phyloP scores from a whole-genome alignment of 306 rosid genomes.

The Quercus alba region DNA sequence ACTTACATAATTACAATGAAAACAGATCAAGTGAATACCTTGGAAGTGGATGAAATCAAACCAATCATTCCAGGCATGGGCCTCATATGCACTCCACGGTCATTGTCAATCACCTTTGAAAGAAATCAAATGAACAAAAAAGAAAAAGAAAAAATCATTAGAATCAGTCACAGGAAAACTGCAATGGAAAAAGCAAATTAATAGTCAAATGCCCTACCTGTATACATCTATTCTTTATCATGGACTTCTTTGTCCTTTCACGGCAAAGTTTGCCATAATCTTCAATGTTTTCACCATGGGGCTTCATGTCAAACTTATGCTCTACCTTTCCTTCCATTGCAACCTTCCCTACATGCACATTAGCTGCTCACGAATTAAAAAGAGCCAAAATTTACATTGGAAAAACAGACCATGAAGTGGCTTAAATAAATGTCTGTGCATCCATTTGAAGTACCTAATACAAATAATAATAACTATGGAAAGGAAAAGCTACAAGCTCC shows the following conservation, averaged over 20 bases:
- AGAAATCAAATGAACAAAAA: slow-evolving; percentile 21
- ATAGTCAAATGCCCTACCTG: slow-evolving; percentile 52
- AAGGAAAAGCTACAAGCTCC: background rate
- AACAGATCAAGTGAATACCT: slow-evolving; percentile 48
- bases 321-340: slow-evolving; percentile 94
- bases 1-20: slow-evolving; percentile 3
- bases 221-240: slow-evolving; percentile 79
- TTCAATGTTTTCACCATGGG: slow-evolving; percentile 83
- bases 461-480: background rate
- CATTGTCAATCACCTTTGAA: slow-evolving; percentile 82
- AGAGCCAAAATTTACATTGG: background rate
- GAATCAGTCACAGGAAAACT: slow-evolving; percentile 5
- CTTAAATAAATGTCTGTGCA: background rate
- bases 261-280: slow-evolving; percentile 91
- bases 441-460: background rate
- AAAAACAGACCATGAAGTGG: background rate
- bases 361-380: slow-evolving; percentile 8
- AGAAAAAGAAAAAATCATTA: slow-evolving; percentile 17
- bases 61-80: slow-evolving; percentile 99
- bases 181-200: slow-evolving; percentile 1
- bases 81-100: slow-evolving; percentile 91
- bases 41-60: slow-evolving; percentile 70
- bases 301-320: slow-evolving; percentile 97
- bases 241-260: slow-evolving; percentile 89
- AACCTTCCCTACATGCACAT: slow-evolving; percentile 55